Base-by-base conservation (phyloP, 352 stramenopile species). In the Blastocystis sp. region DNA sequence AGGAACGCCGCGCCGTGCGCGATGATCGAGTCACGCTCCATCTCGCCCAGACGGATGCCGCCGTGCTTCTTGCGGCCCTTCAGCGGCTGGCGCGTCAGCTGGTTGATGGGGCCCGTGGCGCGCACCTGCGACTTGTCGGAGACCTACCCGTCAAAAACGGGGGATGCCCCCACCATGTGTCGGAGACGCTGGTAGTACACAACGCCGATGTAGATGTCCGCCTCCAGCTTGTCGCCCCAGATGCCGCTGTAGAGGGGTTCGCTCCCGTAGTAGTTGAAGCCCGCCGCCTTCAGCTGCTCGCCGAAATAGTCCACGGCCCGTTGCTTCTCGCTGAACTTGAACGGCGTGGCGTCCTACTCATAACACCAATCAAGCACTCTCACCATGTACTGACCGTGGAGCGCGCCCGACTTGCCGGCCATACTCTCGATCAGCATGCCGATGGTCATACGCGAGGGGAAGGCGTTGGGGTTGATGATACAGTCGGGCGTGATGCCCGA, bases 131-230 rank as follows among this genome's bases (percentile, higher is more conserved):
- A 98, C 93, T 99, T 99, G 92, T 99, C 97, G 88, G 94, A 98
- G 81, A 67, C 61, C 61, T 67, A 67, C 7, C 11, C 9, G 17
- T 67, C 28, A 67, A 10, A 10, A 28, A 23, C 9, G 28, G 17
- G 17, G 9, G 11, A 17, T 7, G 21, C 9, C 9, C 9, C 28
- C 17, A 99, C 97, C 97, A 99, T 99, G 93, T 99, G 97, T 78
- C 97, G 94, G 89, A 99, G 91, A 69, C 97, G 93, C 93, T 99
- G 97, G 91, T 99, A 99, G 92, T 98, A 99, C 52, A 99, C 97
- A n/a, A 99, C 93, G 61, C 97, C 97, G 80, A 99, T 99, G 92
- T 99, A 99, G 65, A 99, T 98, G 89, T 99, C 96, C 19, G 96
- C 97, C 66, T 99, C 95, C 95, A 99, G 98, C 77, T 98, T 90